Base-by-base conservation (phyloP, 352 stramenopile species). In the Phytophthora sansomeana region DNA sequence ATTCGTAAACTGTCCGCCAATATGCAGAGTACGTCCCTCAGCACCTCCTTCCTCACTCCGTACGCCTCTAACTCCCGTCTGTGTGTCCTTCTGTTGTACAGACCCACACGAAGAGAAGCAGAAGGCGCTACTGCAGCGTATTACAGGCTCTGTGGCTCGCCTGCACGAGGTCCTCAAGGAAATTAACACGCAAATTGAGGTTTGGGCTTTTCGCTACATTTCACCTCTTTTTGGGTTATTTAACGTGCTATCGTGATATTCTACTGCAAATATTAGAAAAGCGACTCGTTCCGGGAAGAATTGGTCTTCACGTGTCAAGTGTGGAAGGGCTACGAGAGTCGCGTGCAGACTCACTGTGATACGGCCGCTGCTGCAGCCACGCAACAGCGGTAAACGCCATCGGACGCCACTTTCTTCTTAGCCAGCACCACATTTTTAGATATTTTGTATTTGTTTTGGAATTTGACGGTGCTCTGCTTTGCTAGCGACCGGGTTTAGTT, bases 41-140 rank as follows among this genome's bases (percentile, higher is more conserved):
- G 16, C 17, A 0, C 19, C 19, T 14, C 16, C 13, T 17, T 24
- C 17, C n/a, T 28, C 17, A n/a, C 3, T 21, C 55, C 13, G 28
- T 49, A 5, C 8, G 4, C 5, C 4, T 24, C 63, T 69, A 54
- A 68, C 30, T 28, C 13, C 28, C 51, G 0, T 9, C 3, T 46
- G 8, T 53, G 13, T 21, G 33, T 13, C 8, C 28, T 29, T 11
- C 8, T 39, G 19, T 36, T 55, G 4, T 38, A n/a, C 24, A 95
- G 87, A 95, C 33, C 87, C 87, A 0, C 86, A 95, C 52, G 87
- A 95, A 61, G 85, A 95, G 74, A 95, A 95, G 76, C 87, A 95
- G 63, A 95, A 95, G 73, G 87, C 82, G 28, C 72, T 95, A 32
- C 67, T 95, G 24, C 80, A 91, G 73, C 85, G 87, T 33, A 93